Evolutionary conservation across 164 flowering plant species (phyloP), one percentile per base, ranked within the genome.

Genomic region (Vitis amurensis): DNA sequence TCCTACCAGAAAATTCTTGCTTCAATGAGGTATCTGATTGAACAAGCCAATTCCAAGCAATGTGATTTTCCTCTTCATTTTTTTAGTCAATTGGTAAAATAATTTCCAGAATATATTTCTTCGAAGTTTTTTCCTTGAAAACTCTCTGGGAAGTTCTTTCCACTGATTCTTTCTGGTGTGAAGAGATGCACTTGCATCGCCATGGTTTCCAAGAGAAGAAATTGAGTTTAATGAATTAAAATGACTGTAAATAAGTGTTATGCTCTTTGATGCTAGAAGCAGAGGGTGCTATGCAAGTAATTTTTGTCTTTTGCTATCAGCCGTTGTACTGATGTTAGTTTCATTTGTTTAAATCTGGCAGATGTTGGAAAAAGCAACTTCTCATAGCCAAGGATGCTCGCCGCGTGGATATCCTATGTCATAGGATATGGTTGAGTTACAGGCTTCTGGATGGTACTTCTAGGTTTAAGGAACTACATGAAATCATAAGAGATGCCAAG

Each of bases 321-420:
- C 67, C 44, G 50, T 17, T 68, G 67, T 52, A 31, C 68, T 78
- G 64, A 76, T 68, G 55, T 64, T 65, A 48, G 11, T 71, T 5
- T 55, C 30, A 29, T 51, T 60, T 71, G 62, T 44, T 70, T 53
- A 31, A 70, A 69, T 53, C 55, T 67, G 64, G 72, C 87, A 96
- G 99, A 73, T 85, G 77, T 74, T 92, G 96, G 99, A 93, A 82
- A 88, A 91, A 91, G 85, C 99, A 96, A 71, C 82, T 96, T 68
- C 66, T 64, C 63, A 74, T 89, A 56, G 97, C 98, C 37, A 96
- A 87, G 80, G 98, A 92, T 76, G 97, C 99, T 57, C 92, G 98
- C 2, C 90, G 98, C 58, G 87, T 91, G 15, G 99, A 96, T 79
- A 83, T 86, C 48, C 92, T 96, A 31, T 92, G 98, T 74, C 76